These are phyloP conservation scores for Suillus spraguei DNA, from an alignment of 768 basidiomycete species.

Conservation along the genomic window DNA sequence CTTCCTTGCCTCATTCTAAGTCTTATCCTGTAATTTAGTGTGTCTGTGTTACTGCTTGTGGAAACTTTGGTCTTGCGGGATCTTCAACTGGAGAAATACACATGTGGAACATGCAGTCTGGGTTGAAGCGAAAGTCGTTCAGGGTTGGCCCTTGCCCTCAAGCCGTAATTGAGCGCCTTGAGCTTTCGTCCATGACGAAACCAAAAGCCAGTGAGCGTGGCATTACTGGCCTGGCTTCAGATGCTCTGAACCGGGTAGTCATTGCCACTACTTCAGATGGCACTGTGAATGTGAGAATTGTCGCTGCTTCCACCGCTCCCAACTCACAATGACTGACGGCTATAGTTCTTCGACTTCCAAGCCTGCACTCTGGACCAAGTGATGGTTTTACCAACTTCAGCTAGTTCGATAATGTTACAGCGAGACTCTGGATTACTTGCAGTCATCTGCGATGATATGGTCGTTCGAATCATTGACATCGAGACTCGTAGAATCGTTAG, in stretches of 20 bases:
- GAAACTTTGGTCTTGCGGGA: slow-evolving; percentile 90
- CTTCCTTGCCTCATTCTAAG: slow-evolving; percentile 9
- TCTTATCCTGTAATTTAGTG: slow-evolving; percentile 43
- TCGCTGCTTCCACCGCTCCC: neutral
- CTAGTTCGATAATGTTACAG: slow-evolving; percentile 74
- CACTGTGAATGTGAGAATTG: slow-evolving; percentile 72
- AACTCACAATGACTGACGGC: slow-evolving; percentile 5
- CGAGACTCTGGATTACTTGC: slow-evolving; percentile 86
- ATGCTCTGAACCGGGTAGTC: slow-evolving; percentile 79
- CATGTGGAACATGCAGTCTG: slow-evolving; percentile 98
- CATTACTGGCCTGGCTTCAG: slow-evolving; percentile 83
- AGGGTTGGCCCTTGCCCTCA: slow-evolving; percentile 64
- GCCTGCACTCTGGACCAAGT: slow-evolving; percentile 73
- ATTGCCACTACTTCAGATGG: slow-evolving; percentile 90
- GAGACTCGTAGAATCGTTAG: slow-evolving; percentile 88
- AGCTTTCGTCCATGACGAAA: slow-evolving; percentile 39
- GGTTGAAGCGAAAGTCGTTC: slow-evolving; percentile 80
- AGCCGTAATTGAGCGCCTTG: slow-evolving; percentile 49
- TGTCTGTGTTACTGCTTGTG: slow-evolving; percentile 91
- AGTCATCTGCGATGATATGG: slow-evolving; percentile 82
- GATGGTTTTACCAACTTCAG: slow-evolving; percentile 65
- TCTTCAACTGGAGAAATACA: slow-evolving; percentile 78
- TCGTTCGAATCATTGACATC: slow-evolving; percentile 85
- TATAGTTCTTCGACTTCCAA: slow-evolving; percentile 96
- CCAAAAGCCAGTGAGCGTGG: slow-evolving; percentile 48